Base-by-base conservation (phyloP, 352 stramenopile genomes). In the Phytophthora sp. region DNA sequence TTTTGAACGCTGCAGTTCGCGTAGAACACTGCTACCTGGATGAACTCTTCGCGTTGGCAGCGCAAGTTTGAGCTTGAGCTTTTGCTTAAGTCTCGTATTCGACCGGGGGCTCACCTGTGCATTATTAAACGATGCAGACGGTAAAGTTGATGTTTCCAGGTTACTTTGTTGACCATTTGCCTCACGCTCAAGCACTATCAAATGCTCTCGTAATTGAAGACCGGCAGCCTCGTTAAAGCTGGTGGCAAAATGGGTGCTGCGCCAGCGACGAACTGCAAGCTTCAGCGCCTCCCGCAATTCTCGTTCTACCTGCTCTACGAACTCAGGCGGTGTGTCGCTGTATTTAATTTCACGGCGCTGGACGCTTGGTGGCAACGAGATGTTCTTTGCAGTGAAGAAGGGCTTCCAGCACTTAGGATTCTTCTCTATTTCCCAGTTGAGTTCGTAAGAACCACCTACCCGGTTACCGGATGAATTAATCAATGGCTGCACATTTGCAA, bases 141-240 rank as follows among this genome's bases (percentile, higher is more conserved):
- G 17, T 10, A 21, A 18, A 32, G 28, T 27, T 32, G 27, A 21
- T 3, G 27, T 23, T 15, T 60, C 21, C 20, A 53, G 43, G 20
- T 11, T 62, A 1, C 24, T 54, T 11, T 31, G 48, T 48, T 53
- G 28, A 27, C 39, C 49, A 31, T 54, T 70, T 34, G 56, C 44
- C 44, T 72, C 50, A n/a, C 55, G 45, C 61, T 97, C 91, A 11
- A 97, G 73, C 13, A 74, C 60, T 24, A 89, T 79, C 11, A 97
- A 76, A 27, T 96, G 75, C 0, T 65, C 58, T 5, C 79, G 76
- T 20, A 98, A 61, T 53, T 94, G 91, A n/a, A 91, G 66, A 26
- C 79, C 78, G 46, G 92, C 66, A 72, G 95, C 88, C 58, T 87
- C 79, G 41, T 96, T 94, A 61, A 98, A 98, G 21, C 76, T 87